A percentile compares a stretch with the other conserved stretches of the same genome.
phyloP scores from a whole-genome alignment of 345 rosid species.

The Eucalyptus pauciflora region DNA sequence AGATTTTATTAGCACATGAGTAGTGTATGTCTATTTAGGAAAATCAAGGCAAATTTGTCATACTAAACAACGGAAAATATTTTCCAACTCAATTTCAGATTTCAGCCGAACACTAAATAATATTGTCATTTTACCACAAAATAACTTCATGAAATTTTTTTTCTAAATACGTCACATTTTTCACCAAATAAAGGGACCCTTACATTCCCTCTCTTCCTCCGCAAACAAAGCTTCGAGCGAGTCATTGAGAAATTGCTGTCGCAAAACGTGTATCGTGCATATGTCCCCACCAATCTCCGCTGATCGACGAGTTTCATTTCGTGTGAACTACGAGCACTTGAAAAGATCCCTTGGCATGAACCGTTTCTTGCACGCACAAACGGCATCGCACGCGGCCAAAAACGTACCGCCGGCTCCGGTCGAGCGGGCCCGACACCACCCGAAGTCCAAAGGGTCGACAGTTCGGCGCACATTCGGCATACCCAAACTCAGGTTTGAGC shows the following conservation, averaged over 20 bases:
- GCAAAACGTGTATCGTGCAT: neutral
- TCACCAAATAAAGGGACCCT: neutral
- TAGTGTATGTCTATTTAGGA: neutral
- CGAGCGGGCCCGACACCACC: neutral
- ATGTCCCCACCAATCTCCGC: neutral
- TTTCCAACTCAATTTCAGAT: too few relatives aligned
- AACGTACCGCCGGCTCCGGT: neutral
- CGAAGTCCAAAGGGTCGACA: neutral
- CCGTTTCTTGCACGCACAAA: neutral
- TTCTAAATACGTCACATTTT: too few relatives aligned
- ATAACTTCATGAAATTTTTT: too few relatives aligned
- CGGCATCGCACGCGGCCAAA: neutral
- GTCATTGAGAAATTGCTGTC: neutral
- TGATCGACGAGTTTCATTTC: neutral
- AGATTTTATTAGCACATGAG: neutral
- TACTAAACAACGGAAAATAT: accelerated
- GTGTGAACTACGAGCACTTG: neutral
- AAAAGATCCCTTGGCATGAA: neutral
- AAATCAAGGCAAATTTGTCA: neutral
- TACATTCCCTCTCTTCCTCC: neutral
- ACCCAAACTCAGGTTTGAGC: neutral
- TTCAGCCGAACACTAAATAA: too few relatives aligned
- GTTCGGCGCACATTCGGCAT: neutral
- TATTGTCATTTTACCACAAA: accelerated
- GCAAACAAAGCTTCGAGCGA: neutral